These are phyloP conservation scores for Didymella arachidicola DNA, from an alignment of 2,329 filamentous ascomycete species.

Conservation along the genomic window DNA sequence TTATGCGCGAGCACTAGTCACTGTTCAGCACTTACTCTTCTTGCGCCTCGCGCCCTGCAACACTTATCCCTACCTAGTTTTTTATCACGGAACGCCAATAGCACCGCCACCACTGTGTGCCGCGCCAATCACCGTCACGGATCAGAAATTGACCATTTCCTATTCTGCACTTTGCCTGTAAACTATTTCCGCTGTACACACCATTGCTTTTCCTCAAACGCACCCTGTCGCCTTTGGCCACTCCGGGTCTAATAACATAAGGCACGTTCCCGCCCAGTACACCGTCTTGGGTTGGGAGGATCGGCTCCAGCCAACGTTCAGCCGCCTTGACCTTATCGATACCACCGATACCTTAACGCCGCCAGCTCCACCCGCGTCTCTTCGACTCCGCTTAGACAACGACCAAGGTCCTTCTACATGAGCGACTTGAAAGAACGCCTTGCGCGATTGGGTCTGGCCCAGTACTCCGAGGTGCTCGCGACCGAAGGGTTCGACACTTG, in stretches of 20 bases:
- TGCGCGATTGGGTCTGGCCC: conserved; percentile 77
- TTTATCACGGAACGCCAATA: conserved; percentile 35
- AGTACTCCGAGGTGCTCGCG: conserved; percentile 76
- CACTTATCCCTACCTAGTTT: conserved; percentile 48
- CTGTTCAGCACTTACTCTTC: conserved; percentile 45
- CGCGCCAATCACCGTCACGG: conserved; percentile 37
- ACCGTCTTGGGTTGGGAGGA: conserved; percentile 73
- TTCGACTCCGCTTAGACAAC: conserved; percentile 16
- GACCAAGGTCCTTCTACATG: conserved; percentile 56
- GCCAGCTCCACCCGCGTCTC: conserved; percentile 13
- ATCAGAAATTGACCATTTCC: conserved; percentile 37
- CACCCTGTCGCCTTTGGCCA: conserved; percentile 15
- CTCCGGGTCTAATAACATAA: conserved; percentile 31
- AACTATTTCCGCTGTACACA: conserved; percentile 30
- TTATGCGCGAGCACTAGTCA: conserved; percentile 43
- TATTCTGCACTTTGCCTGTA: conserved; percentile 40
- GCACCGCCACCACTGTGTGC: conserved; percentile 32
- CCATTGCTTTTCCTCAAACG: conserved; percentile 8
- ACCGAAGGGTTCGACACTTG: conserved; percentile 85
- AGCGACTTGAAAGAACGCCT: conserved; percentile 72
- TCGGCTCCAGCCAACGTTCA: conserved; percentile 59
- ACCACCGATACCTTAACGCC: conserved; percentile 20
- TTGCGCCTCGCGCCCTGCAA: conserved; percentile 52
- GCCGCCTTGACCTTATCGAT: conserved; percentile 11
- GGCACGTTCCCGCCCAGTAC: conserved; percentile 67